phyloP scores from a whole-genome alignment of 306 rosid species.

The Cajanus cajan region DNA sequence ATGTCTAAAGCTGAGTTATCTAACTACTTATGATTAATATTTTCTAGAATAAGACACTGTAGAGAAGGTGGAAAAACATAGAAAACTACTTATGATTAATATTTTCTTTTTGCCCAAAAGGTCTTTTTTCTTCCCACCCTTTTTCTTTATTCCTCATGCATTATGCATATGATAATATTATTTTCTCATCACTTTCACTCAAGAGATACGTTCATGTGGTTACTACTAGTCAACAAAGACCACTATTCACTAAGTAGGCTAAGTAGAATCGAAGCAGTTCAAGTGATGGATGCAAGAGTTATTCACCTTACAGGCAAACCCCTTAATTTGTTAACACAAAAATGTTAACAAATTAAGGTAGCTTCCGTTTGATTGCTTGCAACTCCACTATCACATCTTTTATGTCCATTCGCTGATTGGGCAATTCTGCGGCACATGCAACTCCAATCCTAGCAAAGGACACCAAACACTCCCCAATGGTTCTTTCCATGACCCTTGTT shows the following conservation, averaged over 20 bases:
- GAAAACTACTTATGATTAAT: too few relatives aligned
- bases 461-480: constrained; percentile 2
- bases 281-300: not conserved
- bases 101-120: too few relatives aligned
- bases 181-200: not conserved
- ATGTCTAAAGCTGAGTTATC: too few relatives aligned
- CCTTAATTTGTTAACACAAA: not conserved
- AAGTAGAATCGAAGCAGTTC: not conserved
- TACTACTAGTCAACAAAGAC: not conserved
- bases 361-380: constrained; percentile 4
- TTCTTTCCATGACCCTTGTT: not conserved
- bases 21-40: too few relatives aligned
- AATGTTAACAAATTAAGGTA: too few relatives aligned
- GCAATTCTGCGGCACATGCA: constrained; percentile 34
- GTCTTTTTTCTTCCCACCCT: too few relatives aligned
- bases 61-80: too few relatives aligned
- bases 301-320: not conserved
- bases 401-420: not conserved
- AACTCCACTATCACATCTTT: constrained; percentile 27
- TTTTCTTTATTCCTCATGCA: not conserved
- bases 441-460: constrained; percentile 33
- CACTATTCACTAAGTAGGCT: not conserved
- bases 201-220: not conserved
- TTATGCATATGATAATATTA: not conserved
- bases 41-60: too few relatives aligned